Evolutionary conservation across 2,329 filamentous ascomycete genomes (phyloP), one percentile per base, ranked within the genome.

Genomic region (Hymenoscyphus linearis): DNA sequence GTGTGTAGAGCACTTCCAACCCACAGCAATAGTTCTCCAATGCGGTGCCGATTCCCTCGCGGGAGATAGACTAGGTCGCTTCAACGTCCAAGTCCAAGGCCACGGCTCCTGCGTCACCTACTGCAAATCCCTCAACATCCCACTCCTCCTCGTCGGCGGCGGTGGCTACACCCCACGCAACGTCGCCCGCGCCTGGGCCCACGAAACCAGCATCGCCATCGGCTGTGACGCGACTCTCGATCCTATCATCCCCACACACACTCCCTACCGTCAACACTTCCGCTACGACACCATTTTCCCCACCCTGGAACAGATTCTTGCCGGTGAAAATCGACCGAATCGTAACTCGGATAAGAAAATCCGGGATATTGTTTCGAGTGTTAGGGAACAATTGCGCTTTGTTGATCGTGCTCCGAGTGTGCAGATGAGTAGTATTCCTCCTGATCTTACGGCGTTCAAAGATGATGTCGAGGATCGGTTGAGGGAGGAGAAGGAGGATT

Each of bases 91-190:
- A 74, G 95, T 99, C 63, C 88, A 91, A 73, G 93, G 93, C 14
- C 95, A 99, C 76, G 93, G 92, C 58, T 88, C 88, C 66, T 99
- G 95, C 74, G 91, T 97, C 62, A 85, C 88, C 56, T 97, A 89
- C 70, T 91, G 93, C 75, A 98, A 98, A 75, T 84, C 80, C 54
- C 85, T 92, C 65, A 81, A 83, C 6, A 79, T 96, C 1, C 95
- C 95, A 2, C 82, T 98, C 64, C 86, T 99, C 56, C 85, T 99
- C 59, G 90, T 98, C 62, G 95, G 95, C 52, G 95, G 95, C 44
- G 95, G 95, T 60, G 95, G 95, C 31, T 99, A 99, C 76, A 99
- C 95, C 14, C 93, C 95, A 4, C 86, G 93, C 66, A 99, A 99
- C 71, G 95, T 99, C 6, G 95, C 95, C 50, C 89, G 95, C 59